Base-by-base conservation (phyloP, 2,329 filamentous ascomycete species). In the Plenodomus biglobosus region DNA sequence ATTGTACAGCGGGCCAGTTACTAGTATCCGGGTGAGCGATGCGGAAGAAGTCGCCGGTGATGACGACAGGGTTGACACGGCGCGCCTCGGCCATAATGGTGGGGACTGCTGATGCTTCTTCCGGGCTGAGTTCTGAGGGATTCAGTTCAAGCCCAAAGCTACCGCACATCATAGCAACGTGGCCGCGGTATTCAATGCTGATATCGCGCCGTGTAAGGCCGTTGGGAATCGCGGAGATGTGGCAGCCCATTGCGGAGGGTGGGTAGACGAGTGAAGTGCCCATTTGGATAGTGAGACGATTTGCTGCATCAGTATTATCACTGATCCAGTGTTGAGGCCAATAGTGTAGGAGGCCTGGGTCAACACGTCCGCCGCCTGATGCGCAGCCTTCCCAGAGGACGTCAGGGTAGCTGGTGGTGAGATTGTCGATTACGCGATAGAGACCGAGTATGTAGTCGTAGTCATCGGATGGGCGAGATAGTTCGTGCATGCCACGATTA, bases 161-260 rank as follows among this genome's bases (percentile, higher is more conserved):
- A 1, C 84, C 84, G 46, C 84, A 84, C 84, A 86, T 86, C 74
- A 85, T 82, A 5, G 84, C 84, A 0, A 86, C 84, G 46, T 86
- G 83, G 0, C 80, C 82, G 27, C 84, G 81, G 72, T 86, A 86
- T 1, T 68, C 65, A 11, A 86, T 75, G 0, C 83, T 78, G 1
- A 79, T 79, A 1, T 76, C 80, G 17, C 84, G 80, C 0, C 73
- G 67, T 0, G 82, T 84, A 27, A 81, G 68, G 0, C 78, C 76
- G 54, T 86, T 86, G 1, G 84, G 84, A 0, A 84, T 77, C 0
- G 78, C 78, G 8, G 81, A 84, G 27, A 86, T 73, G 62, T 87
- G 84, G n/a, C 83, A 84, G 1, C 81, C 83, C 83, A 86, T 86
- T 0, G 82, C 73, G 0, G 80, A 83, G 0, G 81, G 76, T 0